phyloP scores from a whole-genome alignment of 345 rosid species.

The Cardamine resedifolia region DNA sequence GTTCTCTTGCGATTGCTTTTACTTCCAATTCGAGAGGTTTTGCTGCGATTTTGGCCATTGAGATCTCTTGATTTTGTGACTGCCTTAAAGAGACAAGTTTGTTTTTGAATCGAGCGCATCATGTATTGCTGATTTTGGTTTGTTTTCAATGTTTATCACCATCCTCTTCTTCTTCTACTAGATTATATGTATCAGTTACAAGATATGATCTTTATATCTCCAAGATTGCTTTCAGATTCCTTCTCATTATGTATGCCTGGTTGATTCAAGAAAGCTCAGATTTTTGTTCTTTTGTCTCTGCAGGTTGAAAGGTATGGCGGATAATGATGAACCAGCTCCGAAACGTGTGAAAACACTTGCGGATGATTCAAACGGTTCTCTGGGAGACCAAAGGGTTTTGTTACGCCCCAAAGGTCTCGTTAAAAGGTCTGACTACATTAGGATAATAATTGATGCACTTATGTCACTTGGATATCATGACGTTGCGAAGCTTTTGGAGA shows the following conservation, averaged over 20 bases:
- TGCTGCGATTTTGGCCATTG: background rate
- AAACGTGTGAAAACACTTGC: background rate
- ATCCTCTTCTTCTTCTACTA: background rate
- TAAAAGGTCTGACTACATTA: slow-evolving; percentile 53
- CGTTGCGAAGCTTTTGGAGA: slow-evolving; percentile 46
- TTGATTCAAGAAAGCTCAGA: background rate
- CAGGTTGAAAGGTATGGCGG: background rate
- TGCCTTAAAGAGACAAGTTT: too few species aligned
- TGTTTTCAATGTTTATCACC: background rate
- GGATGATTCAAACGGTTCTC: background rate
- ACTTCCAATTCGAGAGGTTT: background rate
- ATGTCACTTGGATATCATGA: slow-evolving; percentile 54
- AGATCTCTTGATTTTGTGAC: background rate
- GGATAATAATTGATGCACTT: slow-evolving; percentile 49
- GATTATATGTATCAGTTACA: background rate
- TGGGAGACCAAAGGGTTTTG: slow-evolving; percentile 19
- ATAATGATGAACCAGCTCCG: background rate
- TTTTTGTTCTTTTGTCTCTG: background rate
- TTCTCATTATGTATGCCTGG: too few species aligned
- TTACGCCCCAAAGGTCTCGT: slow-evolving; percentile 39
- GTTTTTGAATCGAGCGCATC: background rate
- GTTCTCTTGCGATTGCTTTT: background rate
- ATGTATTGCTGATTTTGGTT: background rate
- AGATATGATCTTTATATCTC: too few species aligned
- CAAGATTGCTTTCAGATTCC: background rate